Base-by-base conservation (phyloP, 106 monocot species). In the Xerophyta viscosa region DNA sequence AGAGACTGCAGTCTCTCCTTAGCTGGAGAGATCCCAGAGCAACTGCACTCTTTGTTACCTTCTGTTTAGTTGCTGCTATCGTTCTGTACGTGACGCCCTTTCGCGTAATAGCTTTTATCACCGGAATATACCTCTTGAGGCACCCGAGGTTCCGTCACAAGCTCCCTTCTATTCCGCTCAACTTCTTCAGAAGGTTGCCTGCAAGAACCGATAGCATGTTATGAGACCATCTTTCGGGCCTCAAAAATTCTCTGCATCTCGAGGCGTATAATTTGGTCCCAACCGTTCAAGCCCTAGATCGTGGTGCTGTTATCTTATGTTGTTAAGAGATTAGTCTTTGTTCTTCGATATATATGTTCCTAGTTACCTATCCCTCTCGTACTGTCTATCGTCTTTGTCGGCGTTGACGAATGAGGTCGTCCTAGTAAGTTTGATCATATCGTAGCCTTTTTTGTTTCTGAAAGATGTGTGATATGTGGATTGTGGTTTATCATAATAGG, bases 111-210 rank as follows among this genome's bases (percentile, higher is more conserved):
- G 67, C 50, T 18, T 25, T 67, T 41, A 26, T 46, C 2, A 50
- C 59, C 0, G 67, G 61, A 31, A 29, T 63, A 2, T 63, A 51
- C 27, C 14, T 52, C 31, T 49, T 73, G 37, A 60, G 73, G 10
- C 73, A 73, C 41, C 73, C 73, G 8, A 48, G 66, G 41, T 74
- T 74, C 62, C 48, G 74, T 2, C 66, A 61, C 44, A 67, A 67
- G 43, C 43, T 74, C 41, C 74, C 74, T 8, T 67, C 74, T 12
- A 67, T 62, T 8, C 74, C 67, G n/a, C 61, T 61, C 26, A 74
- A 74, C 53, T 74, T 74, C 67, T 74, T 67, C 67, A 74, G 54
- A 39, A 47, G 74, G 22, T 41, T 74, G 67, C 74, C 74, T 3
- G 61, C 74, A 0, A 56, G 20, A 21, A 67, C 66, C 14, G 74